Evolutionary conservation across 1,284 basidiomycete genomes (phyloP), one percentile per base, ranked within the genome.

Genomic region (Cryptococcus sp.): DNA sequence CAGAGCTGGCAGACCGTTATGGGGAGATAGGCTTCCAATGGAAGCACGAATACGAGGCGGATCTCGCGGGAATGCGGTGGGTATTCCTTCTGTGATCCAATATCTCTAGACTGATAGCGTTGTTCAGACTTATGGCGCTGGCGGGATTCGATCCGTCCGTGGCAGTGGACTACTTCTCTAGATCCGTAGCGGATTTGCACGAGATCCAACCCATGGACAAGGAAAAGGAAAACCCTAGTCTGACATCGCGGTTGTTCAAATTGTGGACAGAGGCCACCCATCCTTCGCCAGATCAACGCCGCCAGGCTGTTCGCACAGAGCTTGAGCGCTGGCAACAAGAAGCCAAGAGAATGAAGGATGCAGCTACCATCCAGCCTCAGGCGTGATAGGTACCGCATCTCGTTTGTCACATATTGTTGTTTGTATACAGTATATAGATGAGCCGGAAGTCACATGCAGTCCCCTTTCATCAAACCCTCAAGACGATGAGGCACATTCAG

Each of bases 1-100:
- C 86, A 5, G 89, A 92, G 68, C 79, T 93, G 53, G 81, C 82
- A 39, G 86, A 86, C 69, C 75, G 87, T 10, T 75, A 71, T 53
- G 86, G 87, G 20, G 71, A 78, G 55, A 67, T 79, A 26, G 76
- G 78, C 64, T 89, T 86, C 29, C 89, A 85, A 62, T 80, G 85
- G 66, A 83, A 83, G 45, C 89, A 93, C 72, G 91, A 93, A 75
- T 84, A 89, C 39, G 92, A 94, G 73, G 92, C 92, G 1, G 92
- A 94, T 73, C 79, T 91, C n/a, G 89, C 92, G 20, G 92, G 89
- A 13, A 83, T 87, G 10, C 80, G 89, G 88, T 89, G 55, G 58
- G 81, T 65, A 20, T 25, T 15, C 6, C 45, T 43, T 11, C 20
- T 23, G 25, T 44, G 5, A 38, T 23, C 29, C 17, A 5, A 8